phyloP scores from a whole-genome alignment of 2,329 filamentous ascomycete species.

The Colletotrichum graminicola region DNA sequence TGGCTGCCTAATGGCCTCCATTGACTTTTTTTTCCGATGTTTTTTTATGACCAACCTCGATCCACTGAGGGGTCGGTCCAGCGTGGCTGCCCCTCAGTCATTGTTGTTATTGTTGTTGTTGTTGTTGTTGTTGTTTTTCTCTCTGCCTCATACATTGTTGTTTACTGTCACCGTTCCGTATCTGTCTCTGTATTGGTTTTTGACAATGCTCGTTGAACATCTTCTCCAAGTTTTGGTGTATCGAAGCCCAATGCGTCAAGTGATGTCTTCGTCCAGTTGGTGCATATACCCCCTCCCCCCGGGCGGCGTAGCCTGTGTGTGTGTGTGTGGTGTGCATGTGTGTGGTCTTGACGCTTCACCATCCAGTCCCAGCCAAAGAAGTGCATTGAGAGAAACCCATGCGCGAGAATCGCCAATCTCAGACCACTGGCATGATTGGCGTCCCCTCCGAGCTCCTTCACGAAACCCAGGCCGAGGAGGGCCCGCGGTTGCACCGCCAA shows the following conservation, averaged over 20 bases:
- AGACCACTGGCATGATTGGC: not conserved
- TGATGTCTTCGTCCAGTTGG: not conserved
- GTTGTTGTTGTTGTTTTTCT: not conserved
- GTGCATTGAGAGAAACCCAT: not conserved
- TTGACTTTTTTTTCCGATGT: not conserved
- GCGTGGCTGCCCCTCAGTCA: not conserved
- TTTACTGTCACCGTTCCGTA: not conserved
- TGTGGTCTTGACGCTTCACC: not conserved
- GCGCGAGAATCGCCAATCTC: not conserved
- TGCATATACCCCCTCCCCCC: too few species aligned
- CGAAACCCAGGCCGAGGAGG: not conserved
- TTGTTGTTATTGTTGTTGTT: conserved; percentile 1
- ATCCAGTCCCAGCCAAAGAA: not conserved
- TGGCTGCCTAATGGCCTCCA: conserved; percentile 9
- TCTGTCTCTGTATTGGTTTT: not conserved
- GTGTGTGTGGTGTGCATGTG: not conserved
- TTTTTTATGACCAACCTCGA: not conserved
- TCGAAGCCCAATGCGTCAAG: not conserved
- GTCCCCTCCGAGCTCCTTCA: not conserved
- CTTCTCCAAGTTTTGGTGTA: not conserved
- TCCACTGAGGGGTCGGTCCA: not conserved
- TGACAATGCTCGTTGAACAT: not conserved
- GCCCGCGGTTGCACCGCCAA: not conserved
- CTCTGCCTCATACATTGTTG: not conserved
- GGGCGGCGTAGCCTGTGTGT: not conserved